A percentile compares a stretch with the other conserved stretches of the same genome.
phyloP scores from a whole-genome alignment of 2,329 filamentous ascomycete species.

The Talaromyces islandicus region DNA sequence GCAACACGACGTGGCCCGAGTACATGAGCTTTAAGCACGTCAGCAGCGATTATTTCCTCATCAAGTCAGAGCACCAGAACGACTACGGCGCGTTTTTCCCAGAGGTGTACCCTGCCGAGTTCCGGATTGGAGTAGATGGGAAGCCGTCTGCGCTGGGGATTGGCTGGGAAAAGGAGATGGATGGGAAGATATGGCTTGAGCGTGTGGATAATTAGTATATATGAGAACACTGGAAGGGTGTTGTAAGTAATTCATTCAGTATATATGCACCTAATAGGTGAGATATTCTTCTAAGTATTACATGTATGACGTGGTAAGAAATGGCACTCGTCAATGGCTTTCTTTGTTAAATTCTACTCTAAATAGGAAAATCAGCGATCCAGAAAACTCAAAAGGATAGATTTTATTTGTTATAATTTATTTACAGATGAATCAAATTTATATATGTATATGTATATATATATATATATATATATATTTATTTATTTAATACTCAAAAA shows the following conservation, averaged over 20 bases:
- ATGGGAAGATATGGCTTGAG: conserved; percentile 7
- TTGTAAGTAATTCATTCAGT: neutral
- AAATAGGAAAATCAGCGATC: too few relatives aligned
- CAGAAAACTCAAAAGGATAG: too few relatives aligned
- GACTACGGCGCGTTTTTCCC: neutral
- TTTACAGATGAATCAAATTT: neutral
- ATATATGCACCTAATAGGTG: too few relatives aligned
- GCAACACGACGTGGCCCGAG: conserved; percentile 3
- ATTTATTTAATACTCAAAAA: neutral
- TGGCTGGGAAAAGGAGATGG: conserved; percentile 7
- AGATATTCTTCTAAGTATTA: too few relatives aligned
- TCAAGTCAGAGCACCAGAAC: neutral
- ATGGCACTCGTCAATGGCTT: too few relatives aligned
- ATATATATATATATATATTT: too few relatives aligned
- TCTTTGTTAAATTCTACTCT: too few relatives aligned
- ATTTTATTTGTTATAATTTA: neutral
- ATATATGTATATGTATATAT: too few relatives aligned
- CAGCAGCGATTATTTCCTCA: conserved; percentile 7
- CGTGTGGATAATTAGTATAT: neutral
- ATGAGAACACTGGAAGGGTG: too few relatives aligned
- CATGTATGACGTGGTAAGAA: too few relatives aligned
- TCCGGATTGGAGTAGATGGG: neutral
- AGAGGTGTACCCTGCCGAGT: conserved; percentile 3
- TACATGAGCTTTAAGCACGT: conserved; percentile 7
- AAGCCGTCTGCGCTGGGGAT: neutral